A percentile compares a stretch with the other conserved stretches of the same genome.
phyloP scores from a whole-genome alignment of 2,329 filamentous ascomycete species.

The Trichoderma sp. region DNA sequence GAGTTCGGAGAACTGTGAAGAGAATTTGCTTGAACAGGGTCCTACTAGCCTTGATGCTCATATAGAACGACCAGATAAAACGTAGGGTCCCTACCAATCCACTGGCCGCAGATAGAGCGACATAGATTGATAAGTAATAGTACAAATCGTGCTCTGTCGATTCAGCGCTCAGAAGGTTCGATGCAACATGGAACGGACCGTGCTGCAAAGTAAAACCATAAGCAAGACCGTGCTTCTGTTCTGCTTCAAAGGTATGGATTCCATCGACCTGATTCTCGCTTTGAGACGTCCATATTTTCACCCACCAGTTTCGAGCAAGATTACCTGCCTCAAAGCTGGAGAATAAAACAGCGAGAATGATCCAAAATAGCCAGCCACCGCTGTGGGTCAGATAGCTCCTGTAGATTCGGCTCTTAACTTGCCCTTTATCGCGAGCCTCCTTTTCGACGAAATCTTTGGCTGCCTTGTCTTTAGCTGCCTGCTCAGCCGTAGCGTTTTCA shows the following conservation, averaged over 20 bases:
- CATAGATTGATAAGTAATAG: conserved; percentile 72
- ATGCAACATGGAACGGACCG: conserved; percentile 47
- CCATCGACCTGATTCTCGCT: conserved; percentile 16
- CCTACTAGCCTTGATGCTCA: conserved; percentile 71
- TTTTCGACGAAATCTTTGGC: conserved; percentile 77
- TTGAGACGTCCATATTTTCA: conserved; percentile 62
- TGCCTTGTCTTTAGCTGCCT: conserved; percentile 47
- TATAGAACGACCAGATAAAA: conserved; percentile 66
- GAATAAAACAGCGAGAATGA: conserved; percentile 57
- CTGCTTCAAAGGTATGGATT: conserved; percentile 31
- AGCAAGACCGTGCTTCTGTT: conserved; percentile 43
- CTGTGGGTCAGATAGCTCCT: conserved; percentile 67
- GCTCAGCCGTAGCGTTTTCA: conserved; percentile 51
- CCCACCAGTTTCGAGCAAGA: conserved; percentile 67
- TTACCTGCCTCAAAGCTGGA: conserved; percentile 57
- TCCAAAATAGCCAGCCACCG: conserved; percentile 67
- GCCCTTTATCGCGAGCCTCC: conserved; percentile 71
- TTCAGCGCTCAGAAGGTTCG: conserved; percentile 37
- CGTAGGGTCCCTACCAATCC: conserved; percentile 64
- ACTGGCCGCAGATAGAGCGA: conserved; percentile 60
- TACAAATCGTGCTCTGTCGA: conserved; percentile 47
- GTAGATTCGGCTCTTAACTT: conserved; percentile 71
- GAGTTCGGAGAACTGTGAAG: conserved; percentile 69
- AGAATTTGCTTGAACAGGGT: conserved; percentile 69
- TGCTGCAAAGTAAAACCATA: conserved; percentile 55